phyloP scores from a whole-genome alignment of 495 filamentous ascomycete genomes.

The Neurospora sp. region DNA sequence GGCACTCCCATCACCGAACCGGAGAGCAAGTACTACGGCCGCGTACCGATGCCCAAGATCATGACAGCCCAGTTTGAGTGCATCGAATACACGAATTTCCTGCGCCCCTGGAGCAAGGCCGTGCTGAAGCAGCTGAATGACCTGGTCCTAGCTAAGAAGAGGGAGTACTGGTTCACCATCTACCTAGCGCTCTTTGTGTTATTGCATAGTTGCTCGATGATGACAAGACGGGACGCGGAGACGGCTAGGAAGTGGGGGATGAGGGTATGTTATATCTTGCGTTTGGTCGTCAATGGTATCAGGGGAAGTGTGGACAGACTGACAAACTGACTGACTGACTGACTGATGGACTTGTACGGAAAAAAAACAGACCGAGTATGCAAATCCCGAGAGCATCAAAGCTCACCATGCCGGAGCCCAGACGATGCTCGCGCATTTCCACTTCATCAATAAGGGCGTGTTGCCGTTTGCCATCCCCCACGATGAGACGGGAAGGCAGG shows the following conservation, averaged over 20 bases:
- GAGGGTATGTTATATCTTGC: conserved; percentile 1
- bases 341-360: neutral
- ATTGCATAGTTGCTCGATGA: conserved; percentile 21
- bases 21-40: conserved; percentile 7
- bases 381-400: conserved; percentile 13
- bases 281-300: neutral
- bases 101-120: conserved; percentile 16
- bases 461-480: conserved; percentile 12
- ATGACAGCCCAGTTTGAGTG: conserved; percentile 22
- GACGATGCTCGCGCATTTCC: conserved; percentile 33
- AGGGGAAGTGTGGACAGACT: neutral
- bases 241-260: conserved; percentile 13
- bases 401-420: conserved; percentile 27
- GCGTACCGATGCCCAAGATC: conserved; percentile 14
- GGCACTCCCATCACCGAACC: conserved; percentile 4
- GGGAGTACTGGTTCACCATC: conserved; percentile 21
- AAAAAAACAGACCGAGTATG: conserved; percentile 6
- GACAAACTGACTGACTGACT: neutral
- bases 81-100: conserved; percentile 17
- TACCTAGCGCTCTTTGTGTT: conserved; percentile 19
- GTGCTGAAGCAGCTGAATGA: conserved; percentile 20
- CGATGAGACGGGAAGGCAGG: conserved; percentile 3
- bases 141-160: conserved; percentile 16
- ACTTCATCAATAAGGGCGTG: conserved; percentile 32
- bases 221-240: conserved; percentile 14